Evolutionary conservation across 2,329 filamentous ascomycete genomes (phyloP).

Genomic region (Cladosporium phlei): DNA sequence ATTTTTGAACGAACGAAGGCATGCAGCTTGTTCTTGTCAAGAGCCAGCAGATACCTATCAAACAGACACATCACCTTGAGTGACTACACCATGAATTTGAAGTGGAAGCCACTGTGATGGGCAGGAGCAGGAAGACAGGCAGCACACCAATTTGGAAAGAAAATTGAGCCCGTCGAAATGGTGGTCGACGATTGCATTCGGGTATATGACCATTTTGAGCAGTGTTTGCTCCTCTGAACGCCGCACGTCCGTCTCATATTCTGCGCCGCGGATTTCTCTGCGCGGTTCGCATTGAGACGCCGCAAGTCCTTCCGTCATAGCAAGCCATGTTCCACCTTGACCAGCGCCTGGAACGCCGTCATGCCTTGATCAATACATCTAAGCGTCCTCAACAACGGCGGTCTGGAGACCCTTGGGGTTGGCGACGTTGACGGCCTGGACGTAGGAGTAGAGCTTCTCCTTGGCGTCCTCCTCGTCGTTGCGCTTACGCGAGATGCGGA

Average conservation of each 20-base stretch:
- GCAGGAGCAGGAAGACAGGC: no score
- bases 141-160: no score
- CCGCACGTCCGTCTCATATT: slow-evolving; percentile 10
- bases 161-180: slow-evolving; percentile 12
- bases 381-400: slow-evolving; percentile 70
- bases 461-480: slow-evolving; percentile 99
- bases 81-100: no score
- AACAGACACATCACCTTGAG: no score
- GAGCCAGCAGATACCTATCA: no score
- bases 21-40: no score
- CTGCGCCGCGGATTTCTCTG: slow-evolving; percentile 12
- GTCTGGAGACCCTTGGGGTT: slow-evolving; percentile 97
- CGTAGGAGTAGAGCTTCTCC: slow-evolving; percentile 99
- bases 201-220: slow-evolving; percentile 12
- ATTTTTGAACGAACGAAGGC: no score
- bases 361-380: slow-evolving; percentile 27
- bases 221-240: slow-evolving; percentile 9
- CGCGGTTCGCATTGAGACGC: slow-evolving; percentile 4
- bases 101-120: no score
- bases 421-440: slow-evolving; percentile 99
- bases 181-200: slow-evolving; percentile 15
- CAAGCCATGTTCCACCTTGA: slow-evolving; percentile 13
- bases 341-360: slow-evolving; percentile 12
- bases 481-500: slow-evolving; percentile 98
- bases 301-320: slow-evolving; percentile 12